Base-by-base conservation (phyloP, 2,329 filamentous ascomycete genomes). In the Colletotrichum navitas region DNA sequence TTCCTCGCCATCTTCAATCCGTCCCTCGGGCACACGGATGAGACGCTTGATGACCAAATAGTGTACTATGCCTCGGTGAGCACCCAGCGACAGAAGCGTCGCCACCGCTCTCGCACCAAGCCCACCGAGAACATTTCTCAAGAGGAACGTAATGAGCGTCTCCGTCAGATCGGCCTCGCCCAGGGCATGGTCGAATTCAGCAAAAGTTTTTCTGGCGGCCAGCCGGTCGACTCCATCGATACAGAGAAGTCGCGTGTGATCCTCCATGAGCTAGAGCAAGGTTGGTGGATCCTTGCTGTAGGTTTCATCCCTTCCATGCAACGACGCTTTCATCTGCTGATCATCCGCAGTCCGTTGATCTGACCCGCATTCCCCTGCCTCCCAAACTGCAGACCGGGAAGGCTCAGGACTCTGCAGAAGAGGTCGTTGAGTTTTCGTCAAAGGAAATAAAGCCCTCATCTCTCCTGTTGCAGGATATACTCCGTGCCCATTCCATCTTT, bases 1-100 rank as follows among this genome's bases (percentile, higher is more conserved):
- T 98, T 96, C 81, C 88, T 99, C 56, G 91, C 95, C 80, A 97
- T 99, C 80, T 99, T 97, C 86, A 98, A 97, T 80, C 96, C 97
- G 43, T 90, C 92, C 7, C 88, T 97, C 55, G 92, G 93, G 77
- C 79, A 77, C 54, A 86, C 84, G 3, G 86, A 88, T 76, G 85
- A 87, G 54, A 87, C 84, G 1, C 86, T 95, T 75, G 86, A 89
- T 68, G 88, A 96, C 75, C 94, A 99, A 83, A 94, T 98, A 74
- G 93, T 98, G 76, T 99, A 97, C 85, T 98, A 97, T 83, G 92
- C 93, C 77, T 94, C 93, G 7, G 81, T 87, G 65, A 82, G 80
- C 66, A 83, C 84, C 3, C 83, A 83, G 61, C 75, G 80, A 41
- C 76, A 80, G 47, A 78, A 80, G 41, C 82, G 80, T 61, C 83